Conservation (phyloP, 768 basidiomycete species). For the Hysterangium stoloniferum region DNA sequence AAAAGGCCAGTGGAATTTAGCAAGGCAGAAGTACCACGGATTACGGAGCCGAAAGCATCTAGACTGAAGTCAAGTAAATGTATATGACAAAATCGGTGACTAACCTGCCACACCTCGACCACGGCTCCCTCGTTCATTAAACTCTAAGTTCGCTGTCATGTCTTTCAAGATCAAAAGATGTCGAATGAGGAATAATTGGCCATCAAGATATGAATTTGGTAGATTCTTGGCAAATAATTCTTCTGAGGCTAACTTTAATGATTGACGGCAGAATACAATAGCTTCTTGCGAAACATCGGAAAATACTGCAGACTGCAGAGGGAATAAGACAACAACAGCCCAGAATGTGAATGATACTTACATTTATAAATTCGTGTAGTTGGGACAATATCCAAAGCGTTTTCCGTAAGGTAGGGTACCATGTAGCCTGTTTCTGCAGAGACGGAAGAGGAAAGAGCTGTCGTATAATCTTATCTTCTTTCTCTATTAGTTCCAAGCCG, state of each 20-base stretch:
- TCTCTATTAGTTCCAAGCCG: background rate
- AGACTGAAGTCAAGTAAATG: background rate
- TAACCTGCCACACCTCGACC: conserved; percentile 54
- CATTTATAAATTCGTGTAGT: conserved; percentile 88
- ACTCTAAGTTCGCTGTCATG: conserved; percentile 67
- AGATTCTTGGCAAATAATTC: conserved; percentile 45
- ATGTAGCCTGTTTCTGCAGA: conserved; percentile 69
- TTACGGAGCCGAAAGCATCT: conserved; percentile 53
- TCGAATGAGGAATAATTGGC: conserved; percentile 79
- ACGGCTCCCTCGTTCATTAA: conserved; percentile 37
- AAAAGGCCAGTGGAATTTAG: conserved; percentile 34
- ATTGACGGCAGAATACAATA: conserved; percentile 71
- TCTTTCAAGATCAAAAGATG: conserved; percentile 92
- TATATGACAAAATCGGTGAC: conserved; percentile 12
- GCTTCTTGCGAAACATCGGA: conserved; percentile 97
- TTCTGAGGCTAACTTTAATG: conserved; percentile 68
- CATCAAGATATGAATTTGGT: conserved; percentile 49
- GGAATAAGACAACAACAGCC: conserved; percentile 1
- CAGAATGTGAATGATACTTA: conserved; percentile 27
- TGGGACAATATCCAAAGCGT: conserved; percentile 90
- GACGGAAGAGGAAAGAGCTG: conserved; percentile 65
- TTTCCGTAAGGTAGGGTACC: conserved; percentile 86
- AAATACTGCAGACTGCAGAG: conserved; percentile 78
- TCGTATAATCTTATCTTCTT: conserved; percentile 62
- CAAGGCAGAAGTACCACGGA: conserved; percentile 49